Conservation (phyloP, 345 rosid genomes). For the Citrus sinensis region DVS_A1.0 CM039161.1:23124501-23125000, state of each 20-base stretch:
- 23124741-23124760: neutral
- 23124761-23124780: neutral
- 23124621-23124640: neutral
- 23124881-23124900: neutral
- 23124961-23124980: neutral
- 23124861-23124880: neutral
- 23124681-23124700: neutral
- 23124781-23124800: neutral
- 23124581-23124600: too few relatives aligned
- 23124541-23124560: neutral
- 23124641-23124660: neutral
- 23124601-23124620: neutral
- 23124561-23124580: neutral
- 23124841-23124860: neutral
- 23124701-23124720: neutral
- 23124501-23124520: neutral
- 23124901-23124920: neutral
- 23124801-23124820: too few relatives aligned
- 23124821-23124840: neutral
- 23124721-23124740: neutral
- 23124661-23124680: conserved; percentile 3
- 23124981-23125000: neutral
- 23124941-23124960: neutral
- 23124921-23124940: neutral
- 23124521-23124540: neutral